Evolutionary conservation across 129 eudicot genomes (phyloP).

Genomic region (Artemisia annua): DNA sequence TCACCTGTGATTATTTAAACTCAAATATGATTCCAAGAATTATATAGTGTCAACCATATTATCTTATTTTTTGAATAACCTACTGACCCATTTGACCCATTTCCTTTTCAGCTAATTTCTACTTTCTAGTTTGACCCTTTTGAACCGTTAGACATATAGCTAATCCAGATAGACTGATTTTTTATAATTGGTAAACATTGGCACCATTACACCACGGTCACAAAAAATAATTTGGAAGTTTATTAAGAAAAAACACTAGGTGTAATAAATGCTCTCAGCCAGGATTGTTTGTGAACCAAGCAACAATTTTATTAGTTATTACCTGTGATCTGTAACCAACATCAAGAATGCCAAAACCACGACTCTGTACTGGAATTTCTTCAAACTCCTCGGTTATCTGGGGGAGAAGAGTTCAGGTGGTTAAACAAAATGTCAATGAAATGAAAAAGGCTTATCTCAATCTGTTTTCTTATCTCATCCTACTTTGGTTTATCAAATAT

Average conservation of each 20-base stretch:
- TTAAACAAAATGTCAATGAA: constrained; percentile 14
- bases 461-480: not conserved
- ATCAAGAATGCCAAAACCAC: constrained; percentile 99
- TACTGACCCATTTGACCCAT: too few relatives aligned
- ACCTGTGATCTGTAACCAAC: constrained; percentile 95
- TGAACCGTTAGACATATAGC: too few relatives aligned
- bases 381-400: constrained; percentile 97
- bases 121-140: too few relatives aligned
- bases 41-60: too few relatives aligned
- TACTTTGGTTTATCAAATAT: too few relatives aligned
- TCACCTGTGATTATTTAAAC: not conserved
- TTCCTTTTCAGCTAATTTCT: too few relatives aligned
- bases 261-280: not conserved
- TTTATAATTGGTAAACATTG: not conserved
- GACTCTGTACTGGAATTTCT: constrained; percentile 95
- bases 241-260: not conserved
- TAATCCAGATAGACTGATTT: not conserved
- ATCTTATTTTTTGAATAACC: too few relatives aligned
- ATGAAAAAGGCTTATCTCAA: not conserved
- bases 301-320: constrained; percentile 1
- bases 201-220: not conserved
- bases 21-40: not conserved
- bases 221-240: not conserved
- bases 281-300: not conserved
- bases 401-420: constrained; percentile 20